Conservation (phyloP, 768 basidiomycete genomes). For the Tricholoma flavovirens region DNA sequence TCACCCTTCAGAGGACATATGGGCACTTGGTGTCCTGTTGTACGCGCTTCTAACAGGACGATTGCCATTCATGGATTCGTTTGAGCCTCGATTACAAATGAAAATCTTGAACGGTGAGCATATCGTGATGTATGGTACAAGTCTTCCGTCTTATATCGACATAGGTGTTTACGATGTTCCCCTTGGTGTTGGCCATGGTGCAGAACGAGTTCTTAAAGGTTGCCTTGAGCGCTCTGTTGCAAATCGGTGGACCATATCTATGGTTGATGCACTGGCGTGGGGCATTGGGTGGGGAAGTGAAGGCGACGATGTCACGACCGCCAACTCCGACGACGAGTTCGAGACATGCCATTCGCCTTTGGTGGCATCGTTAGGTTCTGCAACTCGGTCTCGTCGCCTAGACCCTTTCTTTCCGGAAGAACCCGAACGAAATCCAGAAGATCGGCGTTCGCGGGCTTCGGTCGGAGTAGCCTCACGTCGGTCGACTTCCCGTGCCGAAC, state of each 20-base stretch:
- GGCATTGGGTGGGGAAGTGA: constrained; percentile 65
- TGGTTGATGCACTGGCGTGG: constrained; percentile 79
- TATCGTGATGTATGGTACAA: not conserved
- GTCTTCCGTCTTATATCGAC: constrained; percentile 5
- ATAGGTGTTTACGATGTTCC: constrained; percentile 63
- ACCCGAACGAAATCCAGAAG: constrained; percentile 24
- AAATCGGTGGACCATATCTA: constrained; percentile 73
- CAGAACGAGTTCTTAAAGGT: constrained; percentile 67
- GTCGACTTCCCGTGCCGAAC: constrained; percentile 35
- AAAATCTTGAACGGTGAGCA: constrained; percentile 79
- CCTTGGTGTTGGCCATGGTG: constrained; percentile 48
- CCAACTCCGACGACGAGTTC: constrained; percentile 23
- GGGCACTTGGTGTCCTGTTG: constrained; percentile 91
- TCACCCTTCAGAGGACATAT: constrained; percentile 84
- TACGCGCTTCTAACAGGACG: constrained; percentile 78
- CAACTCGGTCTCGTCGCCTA: constrained; percentile 23
- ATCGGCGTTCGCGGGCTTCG: constrained; percentile 21
- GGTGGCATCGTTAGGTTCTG: constrained; percentile 21
- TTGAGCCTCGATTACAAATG: constrained; percentile 87
- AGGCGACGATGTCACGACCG: constrained; percentile 37
- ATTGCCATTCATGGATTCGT: constrained; percentile 86
- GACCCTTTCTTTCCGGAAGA: constrained; percentile 12
- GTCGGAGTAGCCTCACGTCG: constrained; percentile 33
- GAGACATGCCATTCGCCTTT: constrained; percentile 11
- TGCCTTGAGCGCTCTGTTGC: constrained; percentile 65